Percentiles rank a stretch among this genome's conserved stretches.
phyloP scores from a whole-genome alignment of 495 filamentous ascomycete genomes.

The Paragyromitra xinjiangensis region DNA sequence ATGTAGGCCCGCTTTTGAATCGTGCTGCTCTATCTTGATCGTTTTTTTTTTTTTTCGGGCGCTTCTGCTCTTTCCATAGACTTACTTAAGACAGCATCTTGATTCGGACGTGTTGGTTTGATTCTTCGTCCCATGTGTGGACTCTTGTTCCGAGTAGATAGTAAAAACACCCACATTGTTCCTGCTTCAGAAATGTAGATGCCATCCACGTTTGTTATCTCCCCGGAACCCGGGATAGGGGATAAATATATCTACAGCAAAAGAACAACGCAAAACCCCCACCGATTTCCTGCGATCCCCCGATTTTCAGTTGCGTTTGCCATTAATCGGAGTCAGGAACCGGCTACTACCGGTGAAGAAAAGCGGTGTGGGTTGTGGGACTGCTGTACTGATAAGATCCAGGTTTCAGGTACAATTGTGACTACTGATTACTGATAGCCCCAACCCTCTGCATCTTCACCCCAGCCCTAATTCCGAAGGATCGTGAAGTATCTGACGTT shows the following conservation, averaged over 20 bases:
- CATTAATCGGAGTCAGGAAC: conserved; percentile 31
- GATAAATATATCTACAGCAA: conserved; percentile 40
- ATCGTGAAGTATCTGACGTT: neutral
- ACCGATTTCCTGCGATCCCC: conserved; percentile 39
- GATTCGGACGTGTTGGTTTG: conserved; percentile 26
- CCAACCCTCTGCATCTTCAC: conserved; percentile 21
- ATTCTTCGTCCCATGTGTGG: conserved; percentile 39
- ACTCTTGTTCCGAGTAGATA: conserved; percentile 48
- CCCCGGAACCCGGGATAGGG: conserved; percentile 11
- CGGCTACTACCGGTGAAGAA: conserved; percentile 31
- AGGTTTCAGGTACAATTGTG: conserved; percentile 19
- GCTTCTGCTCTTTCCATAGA: conserved; percentile 33
- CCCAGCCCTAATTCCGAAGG: conserved; percentile 31
- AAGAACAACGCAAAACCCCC: conserved; percentile 25
- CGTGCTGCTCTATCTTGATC: conserved; percentile 50
- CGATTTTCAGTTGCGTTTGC: conserved; percentile 45
- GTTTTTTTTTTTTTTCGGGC: conserved; percentile 19
- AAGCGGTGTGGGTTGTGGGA: conserved; percentile 21
- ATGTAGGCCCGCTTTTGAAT: conserved; percentile 47
- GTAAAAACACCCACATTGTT: conserved; percentile 41
- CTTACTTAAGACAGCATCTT: conserved; percentile 38
- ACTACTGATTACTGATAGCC: conserved; percentile 31
- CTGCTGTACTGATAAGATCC: conserved; percentile 29
- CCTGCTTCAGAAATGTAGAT: conserved; percentile 33
- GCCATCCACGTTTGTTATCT: conserved; percentile 44